Evolutionary conservation across 1,284 basidiomycete species (phyloP).

Genomic region (Rhodofomes roseus): DNA sequence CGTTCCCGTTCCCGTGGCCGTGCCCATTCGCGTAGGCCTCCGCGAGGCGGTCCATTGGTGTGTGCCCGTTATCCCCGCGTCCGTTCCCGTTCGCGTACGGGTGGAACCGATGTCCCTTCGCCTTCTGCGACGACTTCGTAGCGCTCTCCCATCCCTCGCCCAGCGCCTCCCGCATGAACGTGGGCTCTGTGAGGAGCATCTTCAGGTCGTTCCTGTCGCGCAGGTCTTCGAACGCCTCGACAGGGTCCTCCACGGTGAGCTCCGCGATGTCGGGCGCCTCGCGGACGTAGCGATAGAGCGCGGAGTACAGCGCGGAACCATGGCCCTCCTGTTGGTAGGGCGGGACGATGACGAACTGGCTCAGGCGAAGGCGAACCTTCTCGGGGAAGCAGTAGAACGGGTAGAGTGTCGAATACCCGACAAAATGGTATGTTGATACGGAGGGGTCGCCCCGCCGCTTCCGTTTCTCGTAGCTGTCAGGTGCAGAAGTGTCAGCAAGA

Average conservation of each 20-base stretch:
- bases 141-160: conserved; percentile 26
- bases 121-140: background rate
- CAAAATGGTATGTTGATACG: conserved; percentile 78
- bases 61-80: background rate
- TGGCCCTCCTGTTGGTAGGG: conserved; percentile 91
- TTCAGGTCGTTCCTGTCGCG: conserved; percentile 89
- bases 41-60: background rate
- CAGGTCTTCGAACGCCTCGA: conserved; percentile 93
- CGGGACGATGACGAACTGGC: conserved; percentile 92
- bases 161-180: conserved; percentile 68
- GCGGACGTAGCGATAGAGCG: conserved; percentile 80
- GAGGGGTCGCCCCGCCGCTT: conserved; percentile 50
- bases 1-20: background rate
- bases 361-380: conserved; percentile 70
- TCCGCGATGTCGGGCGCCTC: conserved; percentile 73
- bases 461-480: conserved; percentile 76
- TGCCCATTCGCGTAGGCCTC: background rate
- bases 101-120: background rate
- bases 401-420: conserved; percentile 89
- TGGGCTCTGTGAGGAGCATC: conserved; percentile 66
- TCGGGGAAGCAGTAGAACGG: conserved; percentile 94
- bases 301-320: conserved; percentile 86
- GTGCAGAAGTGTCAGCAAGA: background rate
- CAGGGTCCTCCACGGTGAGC: conserved; percentile 95
- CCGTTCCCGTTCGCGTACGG: conserved; percentile 1